Evolutionary conservation across 495 filamentous ascomycete species (phyloP).

Genomic region (Hypoxylon cercidicola): DNA sequence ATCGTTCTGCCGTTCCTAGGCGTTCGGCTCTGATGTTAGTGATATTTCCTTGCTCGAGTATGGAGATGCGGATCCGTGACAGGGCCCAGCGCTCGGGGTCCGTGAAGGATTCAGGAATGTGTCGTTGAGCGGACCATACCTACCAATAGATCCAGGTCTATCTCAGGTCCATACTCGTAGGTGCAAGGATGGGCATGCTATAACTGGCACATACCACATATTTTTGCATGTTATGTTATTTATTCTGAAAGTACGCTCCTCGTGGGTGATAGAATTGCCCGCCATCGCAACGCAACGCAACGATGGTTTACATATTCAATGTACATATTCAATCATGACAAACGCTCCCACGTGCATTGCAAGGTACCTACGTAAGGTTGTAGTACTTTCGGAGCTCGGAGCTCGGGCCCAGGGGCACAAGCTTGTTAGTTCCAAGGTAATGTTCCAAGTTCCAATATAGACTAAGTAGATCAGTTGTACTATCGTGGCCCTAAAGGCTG

Average conservation of each 20-base stretch:
- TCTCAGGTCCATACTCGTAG: not conserved
- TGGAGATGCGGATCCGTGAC: too few relatives aligned
- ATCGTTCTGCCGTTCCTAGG: too few relatives aligned
- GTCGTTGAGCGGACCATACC: slow-evolving; percentile 11
- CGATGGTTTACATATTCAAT: not conserved
- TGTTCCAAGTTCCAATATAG: not conserved
- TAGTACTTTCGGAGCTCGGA: too few relatives aligned
- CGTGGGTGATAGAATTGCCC: too few relatives aligned
- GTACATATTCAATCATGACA: not conserved
- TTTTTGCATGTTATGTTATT: too few relatives aligned
- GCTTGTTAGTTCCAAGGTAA: not conserved
- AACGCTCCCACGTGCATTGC: not conserved
- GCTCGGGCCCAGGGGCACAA: slow-evolving; percentile 1
- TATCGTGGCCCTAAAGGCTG: not conserved
- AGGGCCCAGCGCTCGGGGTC: slow-evolving; percentile 32
- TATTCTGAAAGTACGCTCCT: too few relatives aligned
- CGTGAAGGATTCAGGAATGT: slow-evolving; percentile 20
- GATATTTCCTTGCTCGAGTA: too few relatives aligned
- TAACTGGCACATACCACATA: too few relatives aligned
- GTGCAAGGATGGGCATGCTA: not conserved
- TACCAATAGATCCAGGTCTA: slow-evolving; percentile 7
- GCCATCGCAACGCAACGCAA: too few relatives aligned
- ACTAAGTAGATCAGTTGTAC: not conserved
- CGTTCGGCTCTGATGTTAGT: too few relatives aligned
- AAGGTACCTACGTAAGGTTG: not conserved